phyloP scores from a whole-genome alignment of 495 filamentous ascomycete genomes.

The Chlorociboria aeruginascens region DNA sequence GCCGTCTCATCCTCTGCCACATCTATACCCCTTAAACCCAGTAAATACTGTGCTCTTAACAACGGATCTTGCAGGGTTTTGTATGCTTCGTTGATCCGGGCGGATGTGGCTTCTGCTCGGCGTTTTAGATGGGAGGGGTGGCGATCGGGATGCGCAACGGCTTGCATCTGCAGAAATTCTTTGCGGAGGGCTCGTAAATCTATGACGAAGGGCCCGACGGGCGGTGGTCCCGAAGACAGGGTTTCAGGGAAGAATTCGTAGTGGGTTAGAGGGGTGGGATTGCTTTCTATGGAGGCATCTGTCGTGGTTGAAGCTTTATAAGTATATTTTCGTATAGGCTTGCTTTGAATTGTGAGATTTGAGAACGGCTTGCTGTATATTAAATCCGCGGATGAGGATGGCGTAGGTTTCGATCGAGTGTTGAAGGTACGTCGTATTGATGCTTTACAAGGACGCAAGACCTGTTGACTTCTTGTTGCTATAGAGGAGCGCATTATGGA shows the following conservation, averaged over 20 bases:
- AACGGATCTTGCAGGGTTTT: slow-evolving; percentile 68
- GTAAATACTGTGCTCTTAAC: slow-evolving; percentile 70
- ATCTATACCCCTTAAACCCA: slow-evolving; percentile 59
- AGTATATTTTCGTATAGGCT: neutral
- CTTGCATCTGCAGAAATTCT: slow-evolving; percentile 81
- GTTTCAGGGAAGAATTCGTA: slow-evolving; percentile 85
- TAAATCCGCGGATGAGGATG: neutral
- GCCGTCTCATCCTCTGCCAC: slow-evolving; percentile 63
- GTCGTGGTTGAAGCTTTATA: slow-evolving; percentile 1
- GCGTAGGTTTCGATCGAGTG: neutral
- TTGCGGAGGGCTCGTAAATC: slow-evolving; percentile 52
- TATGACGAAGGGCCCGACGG: slow-evolving; percentile 62
- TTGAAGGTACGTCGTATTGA: slow-evolving; percentile 4
- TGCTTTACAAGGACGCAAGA: slow-evolving; percentile 1
- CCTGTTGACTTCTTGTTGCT: slow-evolving; percentile 1
- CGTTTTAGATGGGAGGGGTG: slow-evolving; percentile 41
- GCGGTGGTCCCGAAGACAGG: slow-evolving; percentile 71
- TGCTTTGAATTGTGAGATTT: neutral
- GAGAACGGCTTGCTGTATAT: neutral
- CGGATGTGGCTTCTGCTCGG: slow-evolving; percentile 58
- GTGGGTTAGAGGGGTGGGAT: slow-evolving; percentile 34
- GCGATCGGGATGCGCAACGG: slow-evolving; percentile 71
- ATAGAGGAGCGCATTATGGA: slow-evolving; percentile 10
- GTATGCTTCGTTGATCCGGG: slow-evolving; percentile 82
- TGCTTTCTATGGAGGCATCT: neutral